These are phyloP conservation scores for Yamadazyma triangularis DNA, from an alignment of 1,139 yeast species.

Conservation along the genomic window DNA sequence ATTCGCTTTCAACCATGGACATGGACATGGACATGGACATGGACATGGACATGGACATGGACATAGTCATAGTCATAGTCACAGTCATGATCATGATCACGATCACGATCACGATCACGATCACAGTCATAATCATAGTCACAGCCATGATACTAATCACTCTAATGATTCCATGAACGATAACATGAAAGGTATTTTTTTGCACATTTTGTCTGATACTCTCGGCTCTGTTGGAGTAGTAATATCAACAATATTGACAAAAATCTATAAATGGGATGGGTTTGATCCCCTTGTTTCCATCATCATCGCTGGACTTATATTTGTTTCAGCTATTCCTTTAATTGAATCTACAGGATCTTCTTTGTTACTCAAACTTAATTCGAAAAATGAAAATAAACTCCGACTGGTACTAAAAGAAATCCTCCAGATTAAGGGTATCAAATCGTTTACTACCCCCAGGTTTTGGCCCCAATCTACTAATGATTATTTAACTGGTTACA, in stretches of 20 bases:
- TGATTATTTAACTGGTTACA: conserved; percentile 45
- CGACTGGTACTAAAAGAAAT: conserved; percentile 66
- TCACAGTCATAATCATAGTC: conserved; percentile 10
- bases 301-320: conserved; percentile 75
- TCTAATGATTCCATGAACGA: conserved; percentile 53
- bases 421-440: conserved; percentile 69
- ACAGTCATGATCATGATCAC: conserved; percentile 1
- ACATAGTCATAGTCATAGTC: conserved; percentile 20
- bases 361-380: conserved; percentile 58
- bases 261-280: conserved; percentile 53
- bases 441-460: conserved; percentile 81
- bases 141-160: conserved; percentile 10
- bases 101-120: conserved; percentile 9
- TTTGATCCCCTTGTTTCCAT: conserved; percentile 93
- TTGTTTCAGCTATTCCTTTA: conserved; percentile 78
- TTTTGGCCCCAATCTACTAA: conserved; percentile 70
- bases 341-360: conserved; percentile 76
- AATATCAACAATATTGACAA: conserved; percentile 69
- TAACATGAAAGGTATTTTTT: conserved; percentile 90
- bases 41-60: conserved; percentile 34
- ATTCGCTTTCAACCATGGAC: conserved; percentile 88
- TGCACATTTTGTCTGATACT: conserved; percentile 93
- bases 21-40: conserved; percentile 34
- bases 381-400: conserved; percentile 52
- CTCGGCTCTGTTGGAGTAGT: conserved; percentile 96